Conservation (phyloP, 1,284 basidiomycete genomes). For the Rugosomyces carneus region DNA sequence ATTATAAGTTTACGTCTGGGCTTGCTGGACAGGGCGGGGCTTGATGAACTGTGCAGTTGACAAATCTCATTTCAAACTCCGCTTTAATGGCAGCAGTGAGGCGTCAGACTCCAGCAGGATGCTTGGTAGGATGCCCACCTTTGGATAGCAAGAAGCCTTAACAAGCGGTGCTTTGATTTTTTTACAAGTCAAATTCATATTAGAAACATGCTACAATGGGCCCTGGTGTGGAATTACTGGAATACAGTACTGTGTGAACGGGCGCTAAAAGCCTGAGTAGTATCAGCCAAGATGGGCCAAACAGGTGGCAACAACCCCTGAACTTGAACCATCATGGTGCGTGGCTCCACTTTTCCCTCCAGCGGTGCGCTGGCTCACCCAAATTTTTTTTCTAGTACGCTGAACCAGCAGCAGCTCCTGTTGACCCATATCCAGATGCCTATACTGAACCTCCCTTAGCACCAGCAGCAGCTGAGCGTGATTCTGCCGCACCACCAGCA, state of each 20-base stretch:
- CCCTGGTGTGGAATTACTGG: not conserved
- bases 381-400: conserved; percentile 43
- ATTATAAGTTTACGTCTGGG: conserved; percentile 31
- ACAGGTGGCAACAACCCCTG: conserved; percentile 37
- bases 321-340: conserved; percentile 62
- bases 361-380: not conserved
- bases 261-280: conserved; percentile 5
- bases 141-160: too few species aligned
- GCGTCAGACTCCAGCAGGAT: too few species aligned
- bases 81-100: conserved; percentile 26
- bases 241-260: not conserved
- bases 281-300: conserved; percentile 24
- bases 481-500: conserved; percentile 31
- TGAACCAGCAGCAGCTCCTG: conserved; percentile 47
- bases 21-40: conserved; percentile 34
- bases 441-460: conserved; percentile 61
- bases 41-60: conserved; percentile 55
- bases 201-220: not conserved
- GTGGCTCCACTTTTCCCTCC: conserved; percentile 23
- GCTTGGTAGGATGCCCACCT: too few species aligned
- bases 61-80: conserved; percentile 34
- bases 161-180: too few species aligned
- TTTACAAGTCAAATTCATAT: too few species aligned
- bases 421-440: conserved; percentile 78
- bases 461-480: conserved; percentile 40